These are phyloP conservation scores for Juncus effusus DNA, from an alignment of 176 grass and related monocot species.

Conservation along the genomic window DNA sequence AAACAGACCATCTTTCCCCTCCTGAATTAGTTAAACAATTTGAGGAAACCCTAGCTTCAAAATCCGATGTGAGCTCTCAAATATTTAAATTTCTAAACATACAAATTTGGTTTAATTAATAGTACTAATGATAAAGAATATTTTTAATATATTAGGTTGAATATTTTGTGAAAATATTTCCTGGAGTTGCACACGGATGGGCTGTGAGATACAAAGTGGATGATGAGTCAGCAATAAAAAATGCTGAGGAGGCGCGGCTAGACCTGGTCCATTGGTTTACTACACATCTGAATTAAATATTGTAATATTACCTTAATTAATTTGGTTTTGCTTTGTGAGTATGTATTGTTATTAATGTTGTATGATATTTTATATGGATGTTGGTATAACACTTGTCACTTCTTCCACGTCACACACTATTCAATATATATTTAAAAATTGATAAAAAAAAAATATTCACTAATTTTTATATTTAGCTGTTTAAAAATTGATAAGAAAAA, in stretches of 20 bases:
- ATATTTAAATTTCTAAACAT: not conserved
- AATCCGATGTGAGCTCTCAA: conserved; percentile 43
- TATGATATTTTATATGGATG: too few relatives aligned
- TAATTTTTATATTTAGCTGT: too few relatives aligned
- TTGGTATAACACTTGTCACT: too few relatives aligned
- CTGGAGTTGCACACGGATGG: conserved; percentile 62
- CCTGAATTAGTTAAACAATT: conserved; percentile 60
- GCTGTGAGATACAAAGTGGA: conserved; percentile 43
- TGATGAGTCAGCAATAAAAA: conserved; percentile 37
- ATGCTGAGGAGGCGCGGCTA: conserved; percentile 44
- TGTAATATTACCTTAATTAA: too few relatives aligned
- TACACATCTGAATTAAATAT: conserved; percentile 40
- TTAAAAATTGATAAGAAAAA: too few relatives aligned
- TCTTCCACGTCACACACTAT: too few relatives aligned
- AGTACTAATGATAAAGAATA: too few relatives aligned
- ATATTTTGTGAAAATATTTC: conserved; percentile 11
- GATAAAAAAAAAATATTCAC: too few relatives aligned
- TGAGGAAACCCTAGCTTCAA: conserved; percentile 43
- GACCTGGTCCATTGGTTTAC: conserved; percentile 54
- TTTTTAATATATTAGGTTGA: conserved; percentile 23
- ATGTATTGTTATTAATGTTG: too few relatives aligned
- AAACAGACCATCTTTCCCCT: conserved; percentile 47
- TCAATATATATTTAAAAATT: too few relatives aligned
- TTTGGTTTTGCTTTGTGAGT: too few relatives aligned
- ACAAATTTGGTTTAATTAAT: too few relatives aligned